Conservation (phyloP, 1,284 basidiomycete genomes). For the Fistulina hepatica region DNA sequence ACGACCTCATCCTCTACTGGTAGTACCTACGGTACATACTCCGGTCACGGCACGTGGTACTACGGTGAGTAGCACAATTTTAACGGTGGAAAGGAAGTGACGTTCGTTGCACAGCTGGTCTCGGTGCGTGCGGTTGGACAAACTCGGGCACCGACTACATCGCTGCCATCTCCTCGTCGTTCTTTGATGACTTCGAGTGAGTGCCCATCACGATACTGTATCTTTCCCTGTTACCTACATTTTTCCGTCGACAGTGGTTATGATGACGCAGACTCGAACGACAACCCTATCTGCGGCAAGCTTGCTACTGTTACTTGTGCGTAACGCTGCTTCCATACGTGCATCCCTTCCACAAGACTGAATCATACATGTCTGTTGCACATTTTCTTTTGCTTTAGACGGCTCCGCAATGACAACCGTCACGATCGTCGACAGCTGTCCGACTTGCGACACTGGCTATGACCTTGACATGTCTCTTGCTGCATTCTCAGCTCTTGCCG, state of each 20-base stretch:
- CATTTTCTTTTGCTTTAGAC: constrained; percentile 31
- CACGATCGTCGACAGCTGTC: constrained; percentile 50
- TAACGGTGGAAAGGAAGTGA: too few species aligned
- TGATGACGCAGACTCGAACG: constrained; percentile 47
- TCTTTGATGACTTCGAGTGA: constrained; percentile 57
- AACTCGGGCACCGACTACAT: constrained; percentile 47
- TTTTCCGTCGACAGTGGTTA: constrained; percentile 31
- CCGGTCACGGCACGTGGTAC: too few species aligned
- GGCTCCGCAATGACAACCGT: constrained; percentile 39
- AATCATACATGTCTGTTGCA: too few species aligned
- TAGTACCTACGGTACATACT: too few species aligned
- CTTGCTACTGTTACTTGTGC: constrained; percentile 36
- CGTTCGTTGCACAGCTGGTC: too few species aligned
- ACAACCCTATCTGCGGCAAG: constrained; percentile 50
- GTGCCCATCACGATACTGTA: constrained; percentile 20
- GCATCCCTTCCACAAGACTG: constrained; percentile 5
- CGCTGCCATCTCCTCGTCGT: constrained; percentile 43
- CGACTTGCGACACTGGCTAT: constrained; percentile 31
- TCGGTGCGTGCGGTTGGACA: constrained; percentile 59
- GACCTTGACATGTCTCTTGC: constrained; percentile 50
- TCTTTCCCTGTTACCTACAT: constrained; percentile 3
- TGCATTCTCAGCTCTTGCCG: constrained; percentile 37
- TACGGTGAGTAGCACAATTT: too few species aligned
- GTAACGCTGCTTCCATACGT: constrained; percentile 14
- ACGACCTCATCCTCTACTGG: too few species aligned